Base-by-base conservation (phyloP, 2,329 filamentous ascomycete species). In the Emmonsia crescens region DNA sequence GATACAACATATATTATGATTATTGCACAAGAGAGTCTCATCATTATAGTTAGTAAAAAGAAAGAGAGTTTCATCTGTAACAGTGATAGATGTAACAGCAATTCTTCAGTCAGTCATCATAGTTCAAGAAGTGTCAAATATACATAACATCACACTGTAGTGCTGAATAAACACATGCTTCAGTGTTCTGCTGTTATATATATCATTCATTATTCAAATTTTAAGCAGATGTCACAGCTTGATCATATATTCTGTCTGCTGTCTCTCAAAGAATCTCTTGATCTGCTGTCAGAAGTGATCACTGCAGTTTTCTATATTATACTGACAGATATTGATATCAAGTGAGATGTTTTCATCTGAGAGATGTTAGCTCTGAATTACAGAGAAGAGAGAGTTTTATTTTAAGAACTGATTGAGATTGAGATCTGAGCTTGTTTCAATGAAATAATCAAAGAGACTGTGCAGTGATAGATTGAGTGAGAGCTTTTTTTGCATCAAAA, bases 401-500 rank as follows among this genome's bases (percentile, higher is more conserved):
- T 12, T 19, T 38, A n/a, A n/a, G n/a, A n/a, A n/a, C n/a, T n/a
- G n/a, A n/a, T n/a, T n/a, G 24, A 19, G 48, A 19, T 27, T 24
- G 9, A n/a, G n/a, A 64, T 62, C 62, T 29, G 64, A 66, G 54
- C 65, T 68, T 5, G 62, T 62, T 24, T 63, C 61, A 16, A 66
- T 49, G 5, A 58, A 29, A 8, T 66, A 48, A 48, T 68, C 61
- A 4, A 66, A 31, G 12, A 65, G 51, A 42, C 65, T 57, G 21
- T 49, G 40, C 29, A 67, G 55, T 29, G 19, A 42, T 48, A 61
- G 63, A 3, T 63, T 19, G 3, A 21, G 16, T 2, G 46, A 56
- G 19, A 68, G 63, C 6, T 57, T 49, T 59, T 66, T 65, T 52
- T 68, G 61, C 8, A 68, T 62, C 10, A 67, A 31, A 14, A 62